Percentiles rank a stretch among this genome's conserved stretches.
phyloP scores from a whole-genome alignment of 169 alveolate species.

The Plasmodium malariae region DNA sequence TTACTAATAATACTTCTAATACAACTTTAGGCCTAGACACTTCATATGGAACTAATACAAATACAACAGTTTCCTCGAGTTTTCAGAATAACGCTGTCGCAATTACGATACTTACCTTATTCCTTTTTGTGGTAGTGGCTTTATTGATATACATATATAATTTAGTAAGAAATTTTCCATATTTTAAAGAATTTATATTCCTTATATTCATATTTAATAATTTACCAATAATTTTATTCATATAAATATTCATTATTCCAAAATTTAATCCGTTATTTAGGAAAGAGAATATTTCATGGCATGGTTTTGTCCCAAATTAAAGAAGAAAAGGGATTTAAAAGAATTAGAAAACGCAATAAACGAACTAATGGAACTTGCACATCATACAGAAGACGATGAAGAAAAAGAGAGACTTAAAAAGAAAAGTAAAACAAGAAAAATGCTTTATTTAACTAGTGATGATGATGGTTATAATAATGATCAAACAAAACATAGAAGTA shows the following conservation, averaged over 20 bases:
- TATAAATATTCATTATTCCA: background rate
- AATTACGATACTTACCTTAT: background rate
- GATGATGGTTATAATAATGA: background rate
- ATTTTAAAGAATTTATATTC: background rate
- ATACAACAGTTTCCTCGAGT: background rate
- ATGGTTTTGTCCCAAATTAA: background rate
- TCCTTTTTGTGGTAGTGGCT: background rate
- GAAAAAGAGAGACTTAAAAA: background rate
- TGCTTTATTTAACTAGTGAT: background rate
- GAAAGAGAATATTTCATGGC: background rate
- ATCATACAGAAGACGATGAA: background rate
- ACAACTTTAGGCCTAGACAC: background rate
- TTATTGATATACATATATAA: background rate
- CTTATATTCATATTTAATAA: background rate
- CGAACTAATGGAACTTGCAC: background rate
- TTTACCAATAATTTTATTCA: background rate
- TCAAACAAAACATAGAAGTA: background rate
- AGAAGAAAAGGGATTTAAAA: background rate
- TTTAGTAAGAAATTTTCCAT: conserved; percentile 1
- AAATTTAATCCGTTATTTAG: conserved; percentile 15
- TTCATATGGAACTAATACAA: background rate
- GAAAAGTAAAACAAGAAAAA: background rate
- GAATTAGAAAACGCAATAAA: background rate
- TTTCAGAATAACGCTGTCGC: background rate
- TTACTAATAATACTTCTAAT: background rate